Percentiles rank a stretch among this genome's conserved stretches.
Evolutionary conservation across 345 rosid genomes (phyloP).

Genomic region (Arabis alpina): DNA sequence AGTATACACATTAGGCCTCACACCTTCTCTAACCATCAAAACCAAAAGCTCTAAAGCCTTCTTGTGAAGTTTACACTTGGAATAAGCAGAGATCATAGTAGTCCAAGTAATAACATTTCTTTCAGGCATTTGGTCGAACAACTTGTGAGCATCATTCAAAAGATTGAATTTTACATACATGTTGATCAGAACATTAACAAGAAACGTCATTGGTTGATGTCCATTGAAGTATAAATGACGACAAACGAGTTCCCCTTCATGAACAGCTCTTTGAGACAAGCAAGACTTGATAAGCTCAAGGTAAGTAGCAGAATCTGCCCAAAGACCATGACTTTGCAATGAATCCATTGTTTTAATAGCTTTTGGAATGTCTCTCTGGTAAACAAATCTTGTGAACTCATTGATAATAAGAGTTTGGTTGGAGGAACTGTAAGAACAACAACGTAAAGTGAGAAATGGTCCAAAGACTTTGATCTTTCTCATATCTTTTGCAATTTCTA

Average conservation of each 20-base stretch:
- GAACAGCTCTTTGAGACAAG: slow-evolving; percentile 51
- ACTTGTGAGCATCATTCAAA: slow-evolving; percentile 45
- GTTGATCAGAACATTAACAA: slow-evolving; percentile 51
- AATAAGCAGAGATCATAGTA: slow-evolving; percentile 66
- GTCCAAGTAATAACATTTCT: slow-evolving; percentile 69
- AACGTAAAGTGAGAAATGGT: background rate
- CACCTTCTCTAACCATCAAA: slow-evolving; percentile 61
- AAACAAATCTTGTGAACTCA: slow-evolving; percentile 58
- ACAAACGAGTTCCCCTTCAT: slow-evolving; percentile 54
- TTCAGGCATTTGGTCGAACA: slow-evolving; percentile 48
- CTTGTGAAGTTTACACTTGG: slow-evolving; percentile 38
- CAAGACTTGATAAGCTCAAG: slow-evolving; percentile 67
- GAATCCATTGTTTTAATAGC: slow-evolving; percentile 61
- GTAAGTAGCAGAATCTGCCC: slow-evolving; percentile 61
- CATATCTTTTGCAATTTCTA: no score
- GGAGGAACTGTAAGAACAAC: slow-evolving; percentile 18
- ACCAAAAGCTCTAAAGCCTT: slow-evolving; percentile 49
- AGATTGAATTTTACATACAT: slow-evolving; percentile 64
- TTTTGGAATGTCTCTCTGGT: slow-evolving; percentile 58
- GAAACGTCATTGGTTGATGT: slow-evolving; percentile 52
- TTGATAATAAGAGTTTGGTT: slow-evolving; percentile 41
- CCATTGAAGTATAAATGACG: slow-evolving; percentile 55
- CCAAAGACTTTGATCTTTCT: slow-evolving; percentile 27
- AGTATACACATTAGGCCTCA: slow-evolving; percentile 65
- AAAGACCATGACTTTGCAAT: slow-evolving; percentile 50